Evolutionary conservation across 2,329 filamentous ascomycete genomes (phyloP), one percentile per base, ranked within the genome.

Genomic region (Exserohilum turcica): DNA sequence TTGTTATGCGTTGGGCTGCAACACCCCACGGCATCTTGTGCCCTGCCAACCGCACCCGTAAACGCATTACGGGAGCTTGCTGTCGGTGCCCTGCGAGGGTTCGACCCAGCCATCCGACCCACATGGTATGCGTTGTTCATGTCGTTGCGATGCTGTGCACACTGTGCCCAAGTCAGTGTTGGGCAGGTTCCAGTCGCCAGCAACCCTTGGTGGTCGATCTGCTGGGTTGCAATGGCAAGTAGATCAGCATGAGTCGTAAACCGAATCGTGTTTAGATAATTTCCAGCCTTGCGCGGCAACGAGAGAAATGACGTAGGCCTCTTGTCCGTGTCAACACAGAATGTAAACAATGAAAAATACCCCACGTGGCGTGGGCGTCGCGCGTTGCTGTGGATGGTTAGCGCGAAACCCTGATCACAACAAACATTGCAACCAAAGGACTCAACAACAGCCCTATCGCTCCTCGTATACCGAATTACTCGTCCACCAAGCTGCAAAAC

Each of bases 381-480:
- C 52, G 57, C 53, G 60, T 63, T 63, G 62, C 60, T 58, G 50
- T 63, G 65, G 60, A 61, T 53, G 59, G 60, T 64, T 66, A 68
- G 55, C 28, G 51, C 50, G 43, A 40, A 49, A 50, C 37, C 52
- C 52, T 47, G 36, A 64, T 57, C 48, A 69, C 64, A 70, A 71
- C 66, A 71, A 70, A 69, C 66, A 70, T 31, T 45, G 50, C 52
- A 52, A 35, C 59, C 49, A 38, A 37, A 43, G 39, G 40, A 54
- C 60, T 60, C 59, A 56, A 60, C 63, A 66, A 36, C 46, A 52
- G 29, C 60, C 57, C 54, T 56, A 49, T 44, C 58, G 42, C 53
- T 29, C 38, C 16, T 35, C 13, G 42, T 37, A 49, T 32, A 37
- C 36, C 9, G 31, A 35, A 28, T 19, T 37, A n/a, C 19, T 43